Base-by-base conservation (phyloP, 2,329 filamentous ascomycete species). In the Golovinomyces cichoracearum region DNA sequence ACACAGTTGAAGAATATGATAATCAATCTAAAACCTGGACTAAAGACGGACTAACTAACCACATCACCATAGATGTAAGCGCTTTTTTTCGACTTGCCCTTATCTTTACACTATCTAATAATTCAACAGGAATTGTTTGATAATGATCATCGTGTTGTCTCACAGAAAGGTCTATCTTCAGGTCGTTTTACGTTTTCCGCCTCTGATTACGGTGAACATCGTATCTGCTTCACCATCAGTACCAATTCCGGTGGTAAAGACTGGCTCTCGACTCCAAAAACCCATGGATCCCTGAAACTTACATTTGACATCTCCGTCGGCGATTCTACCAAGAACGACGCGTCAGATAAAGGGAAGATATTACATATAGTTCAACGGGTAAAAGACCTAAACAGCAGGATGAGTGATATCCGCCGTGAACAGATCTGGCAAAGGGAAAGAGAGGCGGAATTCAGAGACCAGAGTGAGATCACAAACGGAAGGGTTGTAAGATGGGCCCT, bases 361-460 rank as follows among this genome's bases (percentile, higher is more conserved):
- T 71, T 82, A 63, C 85, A 93, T 63, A 80, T 98, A 57, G 81
- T 85, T 52, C 73, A 80, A 64, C 83, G 86, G 60, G 78, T 95
- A 52, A 79, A 78, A 70, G 88, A 94, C 65, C 66, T 98, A 61
- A 94, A 93, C 64, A 74, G 76, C 35, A 72, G 90, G 52, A 66
- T 98, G 63, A 74, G 80, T 61, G 90, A 95, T 64, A 85, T 98
- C 53, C 73, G 83, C 59, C 71, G 86, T 58, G 90, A 98, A 68
- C 90, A 98, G 72, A 76, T 95, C 50, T 95, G 94, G 68, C 90
- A 98, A 65, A 37, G 94, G 83, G 90, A 95, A 72, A 83, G 90
- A 56, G 90, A 98, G 63, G 85, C 85, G 58, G 86, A 95, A 63
- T 98, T 98, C 72, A 76, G 90, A 66, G 90, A 98, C 66, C 90